These are phyloP conservation scores for Tolypocladium inflatum DNA, from an alignment of 2,329 filamentous ascomycete genomes.

Conservation along the genomic window DNA sequence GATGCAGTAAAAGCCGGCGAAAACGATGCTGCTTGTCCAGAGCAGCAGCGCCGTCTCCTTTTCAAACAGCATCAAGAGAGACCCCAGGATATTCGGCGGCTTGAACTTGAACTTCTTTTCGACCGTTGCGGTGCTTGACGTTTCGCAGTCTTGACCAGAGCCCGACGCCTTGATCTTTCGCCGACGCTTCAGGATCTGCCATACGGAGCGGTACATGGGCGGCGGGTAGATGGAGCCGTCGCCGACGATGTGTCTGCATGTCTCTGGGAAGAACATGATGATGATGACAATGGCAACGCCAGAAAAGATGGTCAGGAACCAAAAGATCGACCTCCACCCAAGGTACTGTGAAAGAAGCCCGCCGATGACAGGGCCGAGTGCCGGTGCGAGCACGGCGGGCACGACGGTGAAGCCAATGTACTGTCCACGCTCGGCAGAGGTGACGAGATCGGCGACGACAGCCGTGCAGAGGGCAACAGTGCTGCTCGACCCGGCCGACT, in stretches of 20 bases:
- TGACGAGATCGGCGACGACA: conserved; percentile 55
- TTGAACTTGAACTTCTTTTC: conserved; percentile 24
- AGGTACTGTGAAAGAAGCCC: conserved; percentile 46
- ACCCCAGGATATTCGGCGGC: conserved; percentile 29
- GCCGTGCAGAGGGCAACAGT: conserved; percentile 49
- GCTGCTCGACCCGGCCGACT: conserved; percentile 48
- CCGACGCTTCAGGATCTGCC: conserved; percentile 17
- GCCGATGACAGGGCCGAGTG: conserved; percentile 47
- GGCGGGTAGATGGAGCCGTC: conserved; percentile 40
- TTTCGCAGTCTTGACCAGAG: not conserved
- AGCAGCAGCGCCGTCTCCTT: conserved; percentile 35
- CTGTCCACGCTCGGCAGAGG: conserved; percentile 49
- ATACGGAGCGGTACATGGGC: conserved; percentile 22
- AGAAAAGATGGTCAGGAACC: conserved; percentile 44
- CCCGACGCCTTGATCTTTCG: conserved; percentile 1
- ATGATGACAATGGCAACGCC: conserved; percentile 31
- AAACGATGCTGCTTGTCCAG: conserved; percentile 32
- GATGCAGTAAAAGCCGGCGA: conserved; percentile 40
- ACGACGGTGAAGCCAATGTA: conserved; percentile 45
- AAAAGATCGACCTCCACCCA: conserved; percentile 53
- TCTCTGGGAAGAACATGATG: conserved; percentile 43
- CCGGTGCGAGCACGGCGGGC: conserved; percentile 37
- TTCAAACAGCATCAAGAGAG: conserved; percentile 29
- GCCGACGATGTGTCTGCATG: conserved; percentile 37
- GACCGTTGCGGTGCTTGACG: conserved; percentile 6